These are phyloP conservation scores for Takakia lepidozioides DNA, from an alignment of 225 moss, liverwort and hornwort genomes.

Conservation along the genomic window DNA sequence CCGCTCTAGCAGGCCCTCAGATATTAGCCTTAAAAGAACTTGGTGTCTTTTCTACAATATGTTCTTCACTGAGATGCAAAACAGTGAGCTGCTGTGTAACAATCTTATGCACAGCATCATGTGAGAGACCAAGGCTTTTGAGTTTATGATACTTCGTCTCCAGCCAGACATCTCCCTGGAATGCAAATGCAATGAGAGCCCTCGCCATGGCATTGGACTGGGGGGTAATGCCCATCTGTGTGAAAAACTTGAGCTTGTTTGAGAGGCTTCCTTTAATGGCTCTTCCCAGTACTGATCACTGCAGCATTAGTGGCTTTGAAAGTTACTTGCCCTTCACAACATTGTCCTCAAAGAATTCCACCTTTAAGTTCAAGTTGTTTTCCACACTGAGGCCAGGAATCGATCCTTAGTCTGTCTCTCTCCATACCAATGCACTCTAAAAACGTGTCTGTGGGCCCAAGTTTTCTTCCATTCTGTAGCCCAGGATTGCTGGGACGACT, in stretches of 20 bases:
- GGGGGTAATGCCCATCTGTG: slow-evolving; percentile 4
- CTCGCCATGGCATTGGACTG: slow-evolving; percentile 5
- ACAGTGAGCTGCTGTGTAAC: slow-evolving; percentile 6
- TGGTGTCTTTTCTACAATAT: slow-evolving; percentile 3
- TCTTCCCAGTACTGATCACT: slow-evolving; percentile 6
- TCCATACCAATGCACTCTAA: slow-evolving; percentile 14
- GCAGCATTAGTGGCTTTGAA: not conserved
- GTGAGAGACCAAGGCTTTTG: slow-evolving; percentile 3
- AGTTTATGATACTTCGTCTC: slow-evolving; percentile 5
- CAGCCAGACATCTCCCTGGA: slow-evolving; percentile 1
- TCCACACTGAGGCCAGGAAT: slow-evolving; percentile 10
- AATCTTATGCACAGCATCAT: slow-evolving; percentile 2
- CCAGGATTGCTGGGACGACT: slow-evolving; percentile 2
- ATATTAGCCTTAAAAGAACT: slow-evolving; percentile 3
- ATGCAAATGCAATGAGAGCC: slow-evolving; percentile 8
- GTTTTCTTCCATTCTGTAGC: slow-evolving; percentile 11
- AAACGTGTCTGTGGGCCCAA: slow-evolving; percentile 8
- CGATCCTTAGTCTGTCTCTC: slow-evolving; percentile 9
- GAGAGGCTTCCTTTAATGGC: slow-evolving; percentile 14
- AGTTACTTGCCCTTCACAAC: slow-evolving; percentile 10
- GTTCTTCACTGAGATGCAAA: slow-evolving; percentile 2
- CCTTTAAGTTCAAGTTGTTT: slow-evolving; percentile 12
- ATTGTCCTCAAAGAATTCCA: slow-evolving; percentile 11
- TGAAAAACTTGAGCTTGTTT: slow-evolving; percentile 6
- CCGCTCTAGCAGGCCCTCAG: slow-evolving; percentile 1